phyloP scores from a whole-genome alignment of 768 basidiomycete genomes.

The Sarcodon aspratus region DNA sequence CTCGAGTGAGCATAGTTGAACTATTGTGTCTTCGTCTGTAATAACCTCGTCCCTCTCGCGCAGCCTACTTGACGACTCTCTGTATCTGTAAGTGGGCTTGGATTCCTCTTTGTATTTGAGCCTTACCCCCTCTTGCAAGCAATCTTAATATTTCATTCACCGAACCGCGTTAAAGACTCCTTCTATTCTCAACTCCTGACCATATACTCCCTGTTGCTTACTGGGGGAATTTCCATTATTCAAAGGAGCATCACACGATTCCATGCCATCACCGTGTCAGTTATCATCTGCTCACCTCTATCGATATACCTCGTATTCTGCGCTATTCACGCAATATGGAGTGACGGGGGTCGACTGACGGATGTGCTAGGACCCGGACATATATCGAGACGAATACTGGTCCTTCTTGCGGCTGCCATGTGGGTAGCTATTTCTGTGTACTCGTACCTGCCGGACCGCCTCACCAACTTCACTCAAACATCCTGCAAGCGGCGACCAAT shows the following conservation, averaged over 20 bases:
- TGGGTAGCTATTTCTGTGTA: constrained; percentile 1
- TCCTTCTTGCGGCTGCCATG: background rate
- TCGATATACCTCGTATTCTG: background rate
- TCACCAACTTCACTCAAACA: background rate
- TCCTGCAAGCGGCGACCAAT: background rate
- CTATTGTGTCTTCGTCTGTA: background rate
- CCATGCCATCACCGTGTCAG: background rate
- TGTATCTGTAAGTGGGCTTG: background rate
- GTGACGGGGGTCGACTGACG: background rate
- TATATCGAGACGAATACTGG: background rate
- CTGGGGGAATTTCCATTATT: background rate
- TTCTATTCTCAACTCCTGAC: constrained; percentile 1
- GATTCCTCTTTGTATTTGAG: background rate
- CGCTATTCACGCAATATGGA: background rate
- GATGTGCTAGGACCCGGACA: background rate
- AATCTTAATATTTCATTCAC: constrained; percentile 1
- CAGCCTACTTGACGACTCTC: constrained; percentile 1
- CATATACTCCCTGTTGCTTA: constrained; percentile 2
- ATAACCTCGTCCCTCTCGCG: background rate
- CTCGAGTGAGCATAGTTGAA: background rate
- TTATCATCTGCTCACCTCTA: background rate
- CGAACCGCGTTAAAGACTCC: background rate
- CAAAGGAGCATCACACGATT: background rate
- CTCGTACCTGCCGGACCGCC: background rate
- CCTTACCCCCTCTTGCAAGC: too few relatives aligned